These are phyloP conservation scores for Antrodiella citrinella DNA, from an alignment of 768 basidiomycete genomes.

Conservation along the genomic window DNA sequence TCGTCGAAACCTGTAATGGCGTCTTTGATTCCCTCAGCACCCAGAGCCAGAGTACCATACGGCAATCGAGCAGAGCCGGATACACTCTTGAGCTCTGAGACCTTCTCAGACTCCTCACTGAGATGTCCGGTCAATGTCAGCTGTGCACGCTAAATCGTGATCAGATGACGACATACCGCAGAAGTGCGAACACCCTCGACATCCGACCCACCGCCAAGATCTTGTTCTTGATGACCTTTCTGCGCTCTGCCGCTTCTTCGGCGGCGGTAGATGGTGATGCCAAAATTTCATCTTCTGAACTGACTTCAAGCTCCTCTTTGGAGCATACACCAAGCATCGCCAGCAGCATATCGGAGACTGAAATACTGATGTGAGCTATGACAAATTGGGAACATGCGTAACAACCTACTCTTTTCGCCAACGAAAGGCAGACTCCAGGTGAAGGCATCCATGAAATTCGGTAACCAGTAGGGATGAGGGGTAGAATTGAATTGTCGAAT, in stretches of 20 bases:
- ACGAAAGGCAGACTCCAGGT: constrained; percentile 98
- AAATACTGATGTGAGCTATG: background rate
- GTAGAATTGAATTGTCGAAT: constrained; percentile 97
- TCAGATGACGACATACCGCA: constrained; percentile 58
- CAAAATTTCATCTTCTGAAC: constrained; percentile 33
- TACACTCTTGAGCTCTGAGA: constrained; percentile 92
- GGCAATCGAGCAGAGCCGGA: constrained; percentile 73
- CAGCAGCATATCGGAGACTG: constrained; percentile 98
- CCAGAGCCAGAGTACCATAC: constrained; percentile 76
- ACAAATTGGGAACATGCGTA: background rate
- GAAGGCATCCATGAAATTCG: constrained; percentile 97
- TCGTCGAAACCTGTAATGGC: constrained; percentile 91
- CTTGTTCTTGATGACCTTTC: constrained; percentile 95
- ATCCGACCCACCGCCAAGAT: constrained; percentile 96
- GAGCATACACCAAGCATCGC: constrained; percentile 96
- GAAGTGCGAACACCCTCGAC: constrained; percentile 90
- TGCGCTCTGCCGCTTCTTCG: constrained; percentile 59
- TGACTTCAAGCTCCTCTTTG: constrained; percentile 92
- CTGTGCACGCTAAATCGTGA: background rate
- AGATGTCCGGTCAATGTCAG: background rate
- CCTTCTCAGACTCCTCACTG: constrained; percentile 96
- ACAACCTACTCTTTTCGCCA: constrained; percentile 81
- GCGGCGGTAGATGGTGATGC: constrained; percentile 28
- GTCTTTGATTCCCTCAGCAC: constrained; percentile 92
- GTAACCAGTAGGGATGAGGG: constrained; percentile 92